Percentiles rank a stretch among this genome's conserved stretches.
Evolutionary conservation across 2,329 filamentous ascomycete species (phyloP).

Genomic region (Acrodontium crateriforme): DNA sequence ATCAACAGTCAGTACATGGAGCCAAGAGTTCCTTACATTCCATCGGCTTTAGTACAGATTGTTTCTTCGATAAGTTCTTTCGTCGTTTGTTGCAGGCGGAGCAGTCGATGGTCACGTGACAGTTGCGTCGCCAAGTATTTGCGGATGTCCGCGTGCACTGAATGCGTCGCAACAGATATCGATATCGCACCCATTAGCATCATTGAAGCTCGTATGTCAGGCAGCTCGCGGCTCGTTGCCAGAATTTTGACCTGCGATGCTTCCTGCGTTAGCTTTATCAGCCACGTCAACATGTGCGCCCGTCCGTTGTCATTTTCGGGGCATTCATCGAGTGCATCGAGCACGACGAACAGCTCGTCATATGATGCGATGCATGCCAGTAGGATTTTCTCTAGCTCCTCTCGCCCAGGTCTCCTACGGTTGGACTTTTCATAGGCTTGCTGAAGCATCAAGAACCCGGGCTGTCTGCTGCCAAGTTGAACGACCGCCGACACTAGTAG

Average conservation of each 20-base stretch:
- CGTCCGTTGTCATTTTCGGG: constrained; percentile 7
- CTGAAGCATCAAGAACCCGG: constrained; percentile 8
- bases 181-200: constrained; percentile 2
- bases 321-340: constrained; percentile 25
- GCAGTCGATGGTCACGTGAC: constrained; percentile 6
- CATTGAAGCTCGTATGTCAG: constrained; percentile 9
- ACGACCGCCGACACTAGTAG: constrained; percentile 8
- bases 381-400: constrained; percentile 11
- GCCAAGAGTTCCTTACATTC: constrained; percentile 13
- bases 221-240: constrained; percentile 11
- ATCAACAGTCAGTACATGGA: not conserved
- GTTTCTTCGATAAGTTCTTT: constrained; percentile 9
- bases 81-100: constrained; percentile 4
- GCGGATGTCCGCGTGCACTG: constrained; percentile 9
- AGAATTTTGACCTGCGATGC: constrained; percentile 7
- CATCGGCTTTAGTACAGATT: constrained; percentile 12
- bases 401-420: constrained; percentile 4
- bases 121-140: constrained; percentile 8
- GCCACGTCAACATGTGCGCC: constrained; percentile 5
- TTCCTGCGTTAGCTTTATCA: constrained; percentile 6
- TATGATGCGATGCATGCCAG: constrained; percentile 4
- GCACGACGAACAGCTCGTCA: constrained; percentile 16
- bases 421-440: constrained; percentile 8
- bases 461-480: constrained; percentile 10
- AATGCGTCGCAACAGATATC: constrained; percentile 3